Evolutionary conservation across 1,284 basidiomycete species (phyloP).

Genomic region (Stereum hirsutum): DNA sequence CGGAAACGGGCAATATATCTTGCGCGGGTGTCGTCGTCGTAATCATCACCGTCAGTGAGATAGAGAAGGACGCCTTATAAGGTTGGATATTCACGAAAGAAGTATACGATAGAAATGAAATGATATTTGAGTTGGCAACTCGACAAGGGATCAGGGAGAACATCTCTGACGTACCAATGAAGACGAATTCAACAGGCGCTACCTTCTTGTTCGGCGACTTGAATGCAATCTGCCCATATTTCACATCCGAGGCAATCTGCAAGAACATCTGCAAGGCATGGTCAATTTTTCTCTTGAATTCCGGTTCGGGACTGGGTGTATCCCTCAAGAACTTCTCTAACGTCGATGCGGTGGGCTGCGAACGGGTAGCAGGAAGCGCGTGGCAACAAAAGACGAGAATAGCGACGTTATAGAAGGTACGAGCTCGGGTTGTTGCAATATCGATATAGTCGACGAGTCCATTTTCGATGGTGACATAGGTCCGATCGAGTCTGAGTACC

Average conservation of each 20-base stretch:
- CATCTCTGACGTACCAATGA: constrained; percentile 41
- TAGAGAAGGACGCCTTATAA: constrained; percentile 49
- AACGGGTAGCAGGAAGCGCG: constrained; percentile 33
- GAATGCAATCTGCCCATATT: constrained; percentile 32
- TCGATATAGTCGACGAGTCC: constrained; percentile 44
- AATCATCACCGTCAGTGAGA: constrained; percentile 28
- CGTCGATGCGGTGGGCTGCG: constrained; percentile 40
- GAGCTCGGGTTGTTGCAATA: constrained; percentile 54
- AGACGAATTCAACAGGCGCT: constrained; percentile 68
- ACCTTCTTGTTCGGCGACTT: constrained; percentile 43
- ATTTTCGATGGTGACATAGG: constrained; percentile 38
- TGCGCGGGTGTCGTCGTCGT: constrained; percentile 32
- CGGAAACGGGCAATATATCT: constrained; percentile 45
- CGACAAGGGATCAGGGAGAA: background rate
- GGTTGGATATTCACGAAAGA: background rate
- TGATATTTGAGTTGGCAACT: background rate
- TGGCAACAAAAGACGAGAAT: constrained; percentile 58
- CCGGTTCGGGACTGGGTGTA: constrained; percentile 29
- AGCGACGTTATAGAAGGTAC: constrained; percentile 63
- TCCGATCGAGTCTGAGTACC: constrained; percentile 42
- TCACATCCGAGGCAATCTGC: constrained; percentile 33
- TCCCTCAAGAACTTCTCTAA: constrained; percentile 50
- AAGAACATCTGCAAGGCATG: constrained; percentile 42
- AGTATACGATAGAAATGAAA: background rate
- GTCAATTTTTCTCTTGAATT: constrained; percentile 41